Base-by-base conservation (phyloP, 768 basidiomycete genomes). In the Omphalotus guepiniiformis region DNA sequence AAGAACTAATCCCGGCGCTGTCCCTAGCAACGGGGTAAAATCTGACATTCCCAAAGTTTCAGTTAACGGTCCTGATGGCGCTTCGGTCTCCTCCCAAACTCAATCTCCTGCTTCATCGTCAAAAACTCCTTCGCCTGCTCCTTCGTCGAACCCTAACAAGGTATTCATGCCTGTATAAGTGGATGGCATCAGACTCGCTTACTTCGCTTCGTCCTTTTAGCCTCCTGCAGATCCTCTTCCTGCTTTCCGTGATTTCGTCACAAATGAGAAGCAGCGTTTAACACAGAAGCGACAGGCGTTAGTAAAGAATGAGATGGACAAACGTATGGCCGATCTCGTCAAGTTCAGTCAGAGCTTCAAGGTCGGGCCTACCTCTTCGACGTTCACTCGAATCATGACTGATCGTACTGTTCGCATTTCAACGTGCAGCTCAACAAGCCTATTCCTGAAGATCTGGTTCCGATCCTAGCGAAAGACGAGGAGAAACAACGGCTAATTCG, bases 281-380 rank as follows among this genome's bases (percentile, higher is more conserved):
- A 86, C 88, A 37, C 86, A 92, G 69, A 95, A 94, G 78, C 82
- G 89, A 64, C 89, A 92, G 58, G 85, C 87, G 12, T 67, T 94
- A 37, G 81, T 83, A 42, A 94, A 93, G 76, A 88, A 77, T 58
- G 94, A 97, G 63, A 89, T 94, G 82, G 93, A 98, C 65, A 90
- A 89, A 61, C 83, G 89, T 52, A 82, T 96, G 73, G 88, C 92
- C 8, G 95, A 98, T 35, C 73, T 98, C 29, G 78, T 93, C 63
- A 89, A 88, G 66, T 99, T 97, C 67, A 92, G 91, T 54, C 78
- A 89, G 65, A 85, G 68, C 55, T 99, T 99, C 83, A 95, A 96
- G 81, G 94, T 93, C 38, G 38, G 75, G 56, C 16, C 42, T 50
- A 38, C n/a, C 23, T n/a, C 18, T 6, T 32, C 8, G 26, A 30